Base-by-base conservation (phyloP, 306 rosid genomes). In the Inga leiocalycina region DNA sequence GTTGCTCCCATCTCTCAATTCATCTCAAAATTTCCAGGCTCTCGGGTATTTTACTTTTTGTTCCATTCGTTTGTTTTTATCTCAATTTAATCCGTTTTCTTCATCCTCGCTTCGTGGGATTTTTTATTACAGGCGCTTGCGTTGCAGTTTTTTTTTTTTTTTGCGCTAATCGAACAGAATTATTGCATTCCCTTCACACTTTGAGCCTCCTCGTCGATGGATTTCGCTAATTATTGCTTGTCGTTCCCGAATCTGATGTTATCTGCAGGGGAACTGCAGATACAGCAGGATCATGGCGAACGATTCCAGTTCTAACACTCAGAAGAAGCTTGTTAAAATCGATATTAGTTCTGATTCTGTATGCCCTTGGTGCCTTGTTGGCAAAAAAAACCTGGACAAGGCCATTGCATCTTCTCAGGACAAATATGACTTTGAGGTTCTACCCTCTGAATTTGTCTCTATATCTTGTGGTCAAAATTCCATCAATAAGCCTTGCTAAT, bases 281-380 rank as follows among this genome's bases (percentile, higher is more conserved):
- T 77, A 81, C 81, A 69, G n/a, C 49, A 85, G 88, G 71, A 87
- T 78, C 82, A 93, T 95, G 98, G 76, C 97, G 22, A 90, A 69
- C 20, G 69, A 86, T 37, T 82, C 78, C 72, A 77, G 84, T 48
- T 52, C 84, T 61, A 79, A 61, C 14, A 51, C 89, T 19, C 91
- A 64, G 69, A 93, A 87, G 87, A 93, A 89, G 89, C 89, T 87
- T 12, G 85, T 96, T 17, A 74, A 81, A 82, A 87, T 96, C 22
- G 99, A 95, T 83, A 44, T 93, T 68, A 83, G 88, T 79, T 91
- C 97, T 20, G 99, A 93, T 68, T 92, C 97, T 11, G 93, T 93
- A 3, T 95, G 99, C 84, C 99, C 98, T 16, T 95, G 97, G 97
- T 95, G 98, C 87, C 91, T 88, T 81, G 89, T 96, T 81, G 99